Conservation (phyloP, 1,284 basidiomycete genomes). For the Ganoderma meredithae region DNA sequence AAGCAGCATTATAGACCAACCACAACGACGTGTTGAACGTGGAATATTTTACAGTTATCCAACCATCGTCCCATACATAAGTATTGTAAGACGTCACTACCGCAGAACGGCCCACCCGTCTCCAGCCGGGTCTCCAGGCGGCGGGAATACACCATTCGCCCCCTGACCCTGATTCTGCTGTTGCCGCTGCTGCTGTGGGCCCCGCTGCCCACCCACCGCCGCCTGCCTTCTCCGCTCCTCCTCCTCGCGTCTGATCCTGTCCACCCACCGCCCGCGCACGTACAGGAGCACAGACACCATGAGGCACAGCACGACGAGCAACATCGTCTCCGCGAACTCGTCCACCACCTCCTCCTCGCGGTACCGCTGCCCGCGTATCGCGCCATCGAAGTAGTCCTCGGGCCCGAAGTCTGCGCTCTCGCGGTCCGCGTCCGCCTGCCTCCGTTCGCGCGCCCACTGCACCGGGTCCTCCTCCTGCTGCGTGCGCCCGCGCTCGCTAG, state of each 20-base stretch:
- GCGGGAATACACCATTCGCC: conserved; percentile 63
- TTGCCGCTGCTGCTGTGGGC: conserved; percentile 43
- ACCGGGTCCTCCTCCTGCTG: conserved; percentile 72
- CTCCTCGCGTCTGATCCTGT: conserved; percentile 62
- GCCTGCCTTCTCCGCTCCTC: conserved; percentile 74
- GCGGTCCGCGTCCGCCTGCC: conserved; percentile 73
- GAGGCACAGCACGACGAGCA: conserved; percentile 71
- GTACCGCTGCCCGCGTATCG: conserved; percentile 60
- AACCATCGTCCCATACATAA: not conserved
- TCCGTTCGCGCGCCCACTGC: conserved; percentile 80
- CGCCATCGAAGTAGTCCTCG: conserved; percentile 81
- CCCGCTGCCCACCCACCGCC: conserved; percentile 53
- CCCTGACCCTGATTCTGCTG: conserved; percentile 39
- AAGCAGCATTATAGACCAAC: not conserved
- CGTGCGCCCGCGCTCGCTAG: conserved; percentile 33
- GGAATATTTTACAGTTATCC: conserved; percentile 7
- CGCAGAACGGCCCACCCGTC: conserved; percentile 72
- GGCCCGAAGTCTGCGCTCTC: conserved; percentile 74
- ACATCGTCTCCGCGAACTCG: conserved; percentile 76
- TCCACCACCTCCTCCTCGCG: conserved; percentile 66
- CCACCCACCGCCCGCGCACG: conserved; percentile 74
- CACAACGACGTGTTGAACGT: not conserved
- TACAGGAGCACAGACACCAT: conserved; percentile 74
- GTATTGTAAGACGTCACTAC: conserved; percentile 34
- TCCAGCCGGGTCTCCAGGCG: conserved; percentile 66